These are phyloP conservation scores for Beauveria sp. DNA, from an alignment of 2,329 filamentous ascomycete species.

Conservation along the genomic window DNA sequence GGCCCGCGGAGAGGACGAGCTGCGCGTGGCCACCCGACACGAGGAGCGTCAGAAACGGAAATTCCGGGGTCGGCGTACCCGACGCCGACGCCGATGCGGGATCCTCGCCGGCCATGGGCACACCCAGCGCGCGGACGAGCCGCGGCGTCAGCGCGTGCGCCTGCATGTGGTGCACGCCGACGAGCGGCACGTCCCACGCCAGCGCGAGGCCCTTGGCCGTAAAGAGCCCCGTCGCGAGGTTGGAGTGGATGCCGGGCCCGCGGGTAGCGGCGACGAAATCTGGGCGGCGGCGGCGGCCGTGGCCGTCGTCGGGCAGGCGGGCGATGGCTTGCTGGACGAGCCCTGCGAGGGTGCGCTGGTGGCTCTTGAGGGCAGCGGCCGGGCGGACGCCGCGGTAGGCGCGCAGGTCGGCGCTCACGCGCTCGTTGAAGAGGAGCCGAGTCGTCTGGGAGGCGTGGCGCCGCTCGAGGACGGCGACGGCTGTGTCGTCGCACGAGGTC, in stretches of 20 bases:
- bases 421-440: constrained; percentile 68
- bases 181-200: constrained; percentile 73
- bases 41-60: constrained; percentile 82
- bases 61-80: constrained; percentile 39
- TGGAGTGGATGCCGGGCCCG: constrained; percentile 80
- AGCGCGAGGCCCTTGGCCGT: constrained; percentile 80
- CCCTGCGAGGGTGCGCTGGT: constrained; percentile 61
- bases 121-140: constrained; percentile 57
- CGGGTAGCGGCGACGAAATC: constrained; percentile 87
- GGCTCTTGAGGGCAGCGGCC: constrained; percentile 63
- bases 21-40: constrained; percentile 91
- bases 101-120: constrained; percentile 13
- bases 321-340: constrained; percentile 59
- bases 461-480: constrained; percentile 72
- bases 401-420: constrained; percentile 72
- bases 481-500: constrained; percentile 88
- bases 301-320: constrained; percentile 33
- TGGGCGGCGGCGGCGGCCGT: constrained; percentile 30
- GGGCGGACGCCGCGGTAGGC: constrained; percentile 75
- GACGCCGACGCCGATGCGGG: background rate
- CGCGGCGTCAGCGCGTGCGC: constrained; percentile 86
- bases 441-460: constrained; percentile 29
- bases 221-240: constrained; percentile 70
- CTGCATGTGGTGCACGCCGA: constrained; percentile 96
- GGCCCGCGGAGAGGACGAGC: constrained; percentile 63